Evolutionary conservation across 176 grass and related monocot species (phyloP), one percentile per base, ranked within the genome.

Genomic region (Chrysopogon serrulatus): DNA sequence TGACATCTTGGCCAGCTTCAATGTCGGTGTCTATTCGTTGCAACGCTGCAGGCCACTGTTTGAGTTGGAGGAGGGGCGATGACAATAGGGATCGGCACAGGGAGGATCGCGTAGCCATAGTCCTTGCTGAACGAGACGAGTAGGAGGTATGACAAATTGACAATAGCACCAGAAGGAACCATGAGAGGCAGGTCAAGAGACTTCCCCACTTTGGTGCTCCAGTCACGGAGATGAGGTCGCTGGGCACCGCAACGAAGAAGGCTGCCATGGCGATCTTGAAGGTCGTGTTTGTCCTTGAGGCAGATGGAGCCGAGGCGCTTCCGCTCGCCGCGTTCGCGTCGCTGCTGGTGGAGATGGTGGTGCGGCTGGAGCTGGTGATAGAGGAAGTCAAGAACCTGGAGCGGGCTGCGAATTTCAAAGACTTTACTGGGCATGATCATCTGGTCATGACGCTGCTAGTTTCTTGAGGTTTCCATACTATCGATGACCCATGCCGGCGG

Each of bases 261-360:
- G 70, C 42, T 17, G 2, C 70, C 44, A 73, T 48, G 8, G 70
- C 40, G 6, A 73, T 23, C 24, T 10, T 28, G 42, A 48, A 73
- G 37, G 6, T 5, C 12, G 16, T 41, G 40, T 72, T 45, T 72
- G n/a, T n/a, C n/a, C n/a, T n/a, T n/a, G n/a, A n/a, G n/a, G n/a
- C n/a, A n/a, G n/a, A n/a, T n/a, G n/a, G n/a, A n/a, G n/a, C 93
- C 3, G 83, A 98, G 70, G 96, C 96, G 34, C 91, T 98, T 6
- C 93, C 96, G 31, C 94, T 95, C 63, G 91, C 96, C 14, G 96
- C 96, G 28, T 98, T 98, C 74, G 93, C 96, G 23, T 92, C 93
- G 47, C 65, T 95, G 82, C 63, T 98, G 56, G 96, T 98, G 67
- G 96, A 98, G 84, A 98, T 95, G 96, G 93, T 90, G 49, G 91